Percentiles rank a stretch among this genome's conserved stretches.
Conservation (phyloP, 1,284 basidiomycete genomes). For the Phellopilus nigrolimitatus region DNA sequence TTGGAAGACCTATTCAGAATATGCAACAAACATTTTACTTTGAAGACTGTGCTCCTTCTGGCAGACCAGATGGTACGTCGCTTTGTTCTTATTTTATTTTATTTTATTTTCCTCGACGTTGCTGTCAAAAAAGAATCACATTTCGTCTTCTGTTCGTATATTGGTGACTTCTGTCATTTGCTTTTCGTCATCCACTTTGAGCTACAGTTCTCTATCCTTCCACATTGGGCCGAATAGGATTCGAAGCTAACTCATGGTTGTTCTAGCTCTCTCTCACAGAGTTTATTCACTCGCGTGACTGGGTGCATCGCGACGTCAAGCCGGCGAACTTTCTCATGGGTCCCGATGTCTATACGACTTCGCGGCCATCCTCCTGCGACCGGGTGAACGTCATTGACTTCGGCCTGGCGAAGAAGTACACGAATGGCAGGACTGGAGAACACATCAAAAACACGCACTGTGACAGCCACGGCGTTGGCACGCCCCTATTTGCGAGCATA, state of each 20-base stretch:
- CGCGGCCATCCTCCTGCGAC: slow-evolving; percentile 27
- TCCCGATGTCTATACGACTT: slow-evolving; percentile 41
- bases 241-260: slow-evolving; percentile 16
- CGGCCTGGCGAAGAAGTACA: slow-evolving; percentile 93
- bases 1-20: slow-evolving; percentile 95
- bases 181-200: neutral
- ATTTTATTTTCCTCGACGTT: neutral
- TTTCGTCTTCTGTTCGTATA: neutral
- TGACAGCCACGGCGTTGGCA: slow-evolving; percentile 85
- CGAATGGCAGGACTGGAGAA: slow-evolving; percentile 78
- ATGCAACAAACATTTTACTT: slow-evolving; percentile 87
- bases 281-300: slow-evolving; percentile 67
- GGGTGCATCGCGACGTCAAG: slow-evolving; percentile 93
- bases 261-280: slow-evolving; percentile 68
- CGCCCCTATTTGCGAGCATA: slow-evolving; percentile 91
- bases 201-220: slow-evolving; percentile 3
- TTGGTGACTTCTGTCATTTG: too few species aligned
- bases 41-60: slow-evolving; percentile 90
- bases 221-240: slow-evolving; percentile 1
- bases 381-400: slow-evolving; percentile 94
- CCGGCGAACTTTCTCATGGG: slow-evolving; percentile 93
- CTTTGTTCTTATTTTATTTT: slow-evolving; percentile 4
- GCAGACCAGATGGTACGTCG: slow-evolving; percentile 84
- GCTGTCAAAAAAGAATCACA: neutral
- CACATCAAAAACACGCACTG: slow-evolving; percentile 58